These are phyloP conservation scores for Rhamnella rubrinervis DNA, from an alignment of 331 rosid genomes.

Conservation along the genomic window DNA sequence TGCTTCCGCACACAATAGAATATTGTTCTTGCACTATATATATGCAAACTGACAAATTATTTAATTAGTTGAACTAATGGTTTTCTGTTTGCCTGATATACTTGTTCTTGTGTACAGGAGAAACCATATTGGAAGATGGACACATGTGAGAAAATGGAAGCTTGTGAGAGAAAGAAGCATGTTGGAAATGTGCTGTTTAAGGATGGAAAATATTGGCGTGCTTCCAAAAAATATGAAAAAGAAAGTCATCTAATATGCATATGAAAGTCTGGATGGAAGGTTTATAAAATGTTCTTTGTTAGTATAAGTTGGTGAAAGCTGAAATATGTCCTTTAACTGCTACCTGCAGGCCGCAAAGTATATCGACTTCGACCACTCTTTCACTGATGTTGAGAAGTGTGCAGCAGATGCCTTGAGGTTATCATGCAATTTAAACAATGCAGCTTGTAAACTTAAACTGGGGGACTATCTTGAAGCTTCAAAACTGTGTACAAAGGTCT, in stretches of 20 bases:
- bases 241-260: slow-evolving; percentile 21
- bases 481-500: slow-evolving; percentile 58
- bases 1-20: too few relatives aligned
- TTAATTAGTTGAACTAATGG: too few relatives aligned
- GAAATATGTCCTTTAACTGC: slow-evolving; percentile 1
- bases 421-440: slow-evolving; percentile 60
- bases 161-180: slow-evolving; percentile 54
- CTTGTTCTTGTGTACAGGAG: slow-evolving; percentile 37
- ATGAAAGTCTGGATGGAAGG: neutral
- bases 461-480: slow-evolving; percentile 52
- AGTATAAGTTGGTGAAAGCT: too few relatives aligned
- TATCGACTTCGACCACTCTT: slow-evolving; percentile 59
- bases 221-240: slow-evolving; percentile 59
- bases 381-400: slow-evolving; percentile 45
- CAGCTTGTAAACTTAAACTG: slow-evolving; percentile 71
- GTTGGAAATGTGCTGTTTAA: slow-evolving; percentile 60
- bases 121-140: slow-evolving; percentile 73
- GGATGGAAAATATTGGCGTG: slow-evolving; percentile 44
- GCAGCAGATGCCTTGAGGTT: slow-evolving; percentile 37
- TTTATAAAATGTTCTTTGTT: neutral
- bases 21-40: too few relatives aligned
- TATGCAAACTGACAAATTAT: too few relatives aligned
- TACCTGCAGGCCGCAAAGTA: slow-evolving; percentile 53
- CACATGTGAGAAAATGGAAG: slow-evolving; percentile 58
- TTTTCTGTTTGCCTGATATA: neutral